A percentile compares a stretch with the other conserved stretches of the same genome.
These are phyloP conservation scores for Blastocystis sp. DNA, from an alignment of 352 stramenopile species.

Conservation along the genomic window DNA sequence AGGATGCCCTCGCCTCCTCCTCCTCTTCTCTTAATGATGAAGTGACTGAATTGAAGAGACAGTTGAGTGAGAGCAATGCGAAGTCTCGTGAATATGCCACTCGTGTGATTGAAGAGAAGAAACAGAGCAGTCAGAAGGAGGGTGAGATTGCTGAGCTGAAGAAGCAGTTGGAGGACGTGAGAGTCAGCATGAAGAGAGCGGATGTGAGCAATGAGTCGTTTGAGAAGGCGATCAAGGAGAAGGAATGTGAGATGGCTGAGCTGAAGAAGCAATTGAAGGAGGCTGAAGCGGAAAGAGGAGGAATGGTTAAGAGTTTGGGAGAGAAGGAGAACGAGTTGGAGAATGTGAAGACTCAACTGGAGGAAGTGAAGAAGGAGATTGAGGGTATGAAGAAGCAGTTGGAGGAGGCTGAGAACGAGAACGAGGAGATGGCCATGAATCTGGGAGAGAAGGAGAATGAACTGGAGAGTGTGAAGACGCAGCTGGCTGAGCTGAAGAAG, in stretches of 20 bases:
- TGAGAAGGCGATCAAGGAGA: no score
- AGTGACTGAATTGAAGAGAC: neutral
- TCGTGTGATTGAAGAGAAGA: no score
- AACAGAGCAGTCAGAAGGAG: neutral
- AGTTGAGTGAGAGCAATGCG: neutral
- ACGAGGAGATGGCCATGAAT: neutral
- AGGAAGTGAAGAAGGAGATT: neutral
- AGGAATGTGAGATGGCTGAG: no score
- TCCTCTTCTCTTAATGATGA: neutral
- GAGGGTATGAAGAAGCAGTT: neutral
- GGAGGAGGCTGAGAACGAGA: no score
- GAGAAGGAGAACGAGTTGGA: constrained; percentile 33
- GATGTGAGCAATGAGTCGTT: no score
- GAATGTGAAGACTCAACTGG: neutral
- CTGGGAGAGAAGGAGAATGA: constrained; percentile 28
- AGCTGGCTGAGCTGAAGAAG: neutral
- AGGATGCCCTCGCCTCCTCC: no score
- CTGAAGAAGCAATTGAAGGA: no score
- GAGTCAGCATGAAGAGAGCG: no score
- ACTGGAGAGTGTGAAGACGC: neutral
- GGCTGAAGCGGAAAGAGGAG: no score
- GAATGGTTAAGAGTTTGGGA: neutral
- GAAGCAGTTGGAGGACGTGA: neutral
- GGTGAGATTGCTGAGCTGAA: neutral
- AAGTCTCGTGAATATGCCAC: no score